These are phyloP conservation scores for Calonectria fujianensis DNA, from an alignment of 2,329 filamentous ascomycete genomes.

Conservation along the genomic window DNA sequence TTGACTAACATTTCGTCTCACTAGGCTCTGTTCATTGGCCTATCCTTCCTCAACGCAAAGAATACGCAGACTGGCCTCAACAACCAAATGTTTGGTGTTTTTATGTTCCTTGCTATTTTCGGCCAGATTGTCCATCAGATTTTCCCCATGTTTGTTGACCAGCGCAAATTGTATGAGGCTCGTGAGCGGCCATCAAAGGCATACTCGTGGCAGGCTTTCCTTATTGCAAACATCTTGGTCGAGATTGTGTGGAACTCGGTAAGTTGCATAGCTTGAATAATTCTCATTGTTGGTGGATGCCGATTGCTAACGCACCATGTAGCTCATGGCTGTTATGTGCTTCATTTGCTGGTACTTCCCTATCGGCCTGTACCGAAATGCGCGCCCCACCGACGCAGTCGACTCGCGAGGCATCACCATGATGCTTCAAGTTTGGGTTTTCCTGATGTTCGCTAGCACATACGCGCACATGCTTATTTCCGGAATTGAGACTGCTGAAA, in stretches of 20 bases:
- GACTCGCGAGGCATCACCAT: slow-evolving; percentile 74
- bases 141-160: slow-evolving; percentile 82
- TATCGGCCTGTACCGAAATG: slow-evolving; percentile 77
- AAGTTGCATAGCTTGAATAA: slow-evolving; percentile 54
- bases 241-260: slow-evolving; percentile 81
- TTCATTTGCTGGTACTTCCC: slow-evolving; percentile 82
- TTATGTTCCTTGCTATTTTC: slow-evolving; percentile 83
- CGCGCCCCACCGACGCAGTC: slow-evolving; percentile 68
- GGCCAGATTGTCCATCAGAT: slow-evolving; percentile 79
- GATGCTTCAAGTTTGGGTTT: slow-evolving; percentile 77
- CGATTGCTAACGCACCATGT: slow-evolving; percentile 43
- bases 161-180: slow-evolving; percentile 81
- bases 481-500: slow-evolving; percentile 77
- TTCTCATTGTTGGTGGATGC: rapidly evolving
- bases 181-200: slow-evolving; percentile 80
- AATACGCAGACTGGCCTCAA: slow-evolving; percentile 79
- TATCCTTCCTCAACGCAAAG: slow-evolving; percentile 78
- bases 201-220: slow-evolving; percentile 81
- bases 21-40: slow-evolving; percentile 77
- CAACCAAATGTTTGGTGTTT: slow-evolving; percentile 83
- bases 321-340: slow-evolving; percentile 68
- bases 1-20: neutral
- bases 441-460: slow-evolving; percentile 79
- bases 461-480: slow-evolving; percentile 80
- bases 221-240: slow-evolving; percentile 76